These are phyloP conservation scores for Zygosaccharomyces siamensis DNA, from an alignment of 805 yeast species.

Conservation along the genomic window DNA sequence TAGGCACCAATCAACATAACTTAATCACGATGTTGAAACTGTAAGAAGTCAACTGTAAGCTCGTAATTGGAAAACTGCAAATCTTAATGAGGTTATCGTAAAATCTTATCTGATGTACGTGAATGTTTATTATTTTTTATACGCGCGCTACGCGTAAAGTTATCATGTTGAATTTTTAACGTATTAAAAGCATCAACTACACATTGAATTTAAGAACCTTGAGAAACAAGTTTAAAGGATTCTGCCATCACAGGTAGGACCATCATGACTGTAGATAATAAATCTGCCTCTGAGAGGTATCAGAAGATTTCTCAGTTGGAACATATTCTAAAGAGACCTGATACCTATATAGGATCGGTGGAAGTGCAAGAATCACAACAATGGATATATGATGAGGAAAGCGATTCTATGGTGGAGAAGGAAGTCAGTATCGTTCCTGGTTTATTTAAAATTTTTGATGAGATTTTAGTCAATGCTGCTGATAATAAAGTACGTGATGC, in stretches of 20 bases:
- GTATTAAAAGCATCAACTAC: background rate
- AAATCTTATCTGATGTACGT: background rate
- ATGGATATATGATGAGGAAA: conserved; percentile 78
- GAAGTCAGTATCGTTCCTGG: conserved; percentile 88
- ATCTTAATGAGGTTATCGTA: too few species aligned
- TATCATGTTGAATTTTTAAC: background rate
- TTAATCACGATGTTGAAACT: too few species aligned
- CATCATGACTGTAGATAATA: conserved; percentile 22
- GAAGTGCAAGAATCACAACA: conserved; percentile 73
- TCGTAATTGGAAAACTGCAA: too few species aligned
- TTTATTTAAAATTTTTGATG: conserved; percentile 92
- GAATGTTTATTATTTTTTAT: background rate
- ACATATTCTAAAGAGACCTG: conserved; percentile 95
- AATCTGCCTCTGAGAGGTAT: conserved; percentile 64
- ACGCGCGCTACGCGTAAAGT: background rate
- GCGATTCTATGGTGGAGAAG: conserved; percentile 53
- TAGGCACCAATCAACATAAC: too few species aligned
- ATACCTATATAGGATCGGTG: conserved; percentile 93
- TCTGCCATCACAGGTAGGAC: background rate
- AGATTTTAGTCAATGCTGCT: conserved; percentile 95
- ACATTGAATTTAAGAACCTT: background rate
- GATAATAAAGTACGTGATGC: conserved; percentile 97
- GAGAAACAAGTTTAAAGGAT: background rate
- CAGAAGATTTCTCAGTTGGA: conserved; percentile 93
- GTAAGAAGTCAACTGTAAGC: too few species aligned